Evolutionary conservation across 2,329 filamentous ascomycete genomes (phyloP).

Genomic region (Aspergillus aculeatinus): DNA sequence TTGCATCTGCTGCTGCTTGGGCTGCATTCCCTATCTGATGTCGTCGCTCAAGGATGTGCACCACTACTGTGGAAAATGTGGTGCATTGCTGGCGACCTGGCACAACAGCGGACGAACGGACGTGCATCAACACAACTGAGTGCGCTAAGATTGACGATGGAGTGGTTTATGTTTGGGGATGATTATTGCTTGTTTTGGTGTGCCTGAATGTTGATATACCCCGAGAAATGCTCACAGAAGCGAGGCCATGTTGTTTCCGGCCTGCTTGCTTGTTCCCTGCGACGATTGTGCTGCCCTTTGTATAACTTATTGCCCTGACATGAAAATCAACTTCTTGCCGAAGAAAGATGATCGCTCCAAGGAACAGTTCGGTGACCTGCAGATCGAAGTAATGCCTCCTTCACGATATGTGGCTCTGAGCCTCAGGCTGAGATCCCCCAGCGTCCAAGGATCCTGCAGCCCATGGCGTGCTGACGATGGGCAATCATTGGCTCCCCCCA

Average conservation of each 20-base stretch:
- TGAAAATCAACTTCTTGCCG: no score
- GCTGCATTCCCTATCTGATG: slow-evolving; percentile 52
- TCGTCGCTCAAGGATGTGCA: slow-evolving; percentile 49
- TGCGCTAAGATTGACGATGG: neutral
- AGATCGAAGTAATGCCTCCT: neutral
- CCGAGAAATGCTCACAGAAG: no score
- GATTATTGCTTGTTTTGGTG: no score
- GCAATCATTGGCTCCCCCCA: neutral
- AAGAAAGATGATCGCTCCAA: no score
- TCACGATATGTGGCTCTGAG: neutral
- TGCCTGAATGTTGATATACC: neutral
- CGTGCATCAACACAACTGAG: slow-evolving; percentile 33
- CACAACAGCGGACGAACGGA: slow-evolving; percentile 50
- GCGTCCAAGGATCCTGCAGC: neutral
- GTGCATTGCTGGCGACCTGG: slow-evolving; percentile 48
- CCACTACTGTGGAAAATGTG: slow-evolving; percentile 51
- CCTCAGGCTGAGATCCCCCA: neutral
- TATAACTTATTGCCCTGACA: no score
- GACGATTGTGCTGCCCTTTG: no score
- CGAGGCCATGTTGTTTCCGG: no score
- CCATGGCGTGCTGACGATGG: neutral
- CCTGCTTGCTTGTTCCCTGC: no score
- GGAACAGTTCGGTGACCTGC: no score
- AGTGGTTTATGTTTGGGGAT: neutral
- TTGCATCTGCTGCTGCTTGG: slow-evolving; percentile 46